These are phyloP conservation scores for Scleromitrula shiraiana DNA, from an alignment of 2,329 filamentous ascomycete genomes.

Conservation along the genomic window DNA sequence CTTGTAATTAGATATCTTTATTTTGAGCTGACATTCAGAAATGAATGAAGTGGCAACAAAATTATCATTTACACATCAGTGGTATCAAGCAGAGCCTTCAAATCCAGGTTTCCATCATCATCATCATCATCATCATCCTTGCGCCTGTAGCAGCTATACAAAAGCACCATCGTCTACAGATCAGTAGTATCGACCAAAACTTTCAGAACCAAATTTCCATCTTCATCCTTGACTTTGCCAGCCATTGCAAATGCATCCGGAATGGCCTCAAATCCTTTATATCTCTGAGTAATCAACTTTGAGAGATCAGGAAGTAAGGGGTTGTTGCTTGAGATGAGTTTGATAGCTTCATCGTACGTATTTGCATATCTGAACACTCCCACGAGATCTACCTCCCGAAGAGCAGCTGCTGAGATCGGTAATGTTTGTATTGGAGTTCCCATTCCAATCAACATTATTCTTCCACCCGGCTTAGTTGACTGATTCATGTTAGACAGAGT, in stretches of 20 bases:
- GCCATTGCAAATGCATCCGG: constrained; percentile 84
- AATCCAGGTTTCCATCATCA: too few species aligned
- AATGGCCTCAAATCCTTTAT: constrained; percentile 68
- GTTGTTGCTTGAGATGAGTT: constrained; percentile 69
- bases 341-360: constrained; percentile 85
- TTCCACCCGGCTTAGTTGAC: constrained; percentile 61
- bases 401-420: constrained; percentile 62
- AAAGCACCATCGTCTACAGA: background rate
- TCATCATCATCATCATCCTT: too few species aligned
- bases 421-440: constrained; percentile 69
- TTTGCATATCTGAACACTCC: constrained; percentile 73
- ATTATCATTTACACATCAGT: too few species aligned
- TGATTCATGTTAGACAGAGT: constrained; percentile 12
- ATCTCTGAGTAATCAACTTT: constrained; percentile 81
- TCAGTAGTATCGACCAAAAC: constrained; percentile 25
- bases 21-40: too few species aligned
- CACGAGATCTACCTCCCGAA: constrained; percentile 68
- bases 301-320: constrained; percentile 59
- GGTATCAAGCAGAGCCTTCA: too few species aligned
- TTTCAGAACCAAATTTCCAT: constrained; percentile 28
- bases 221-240: constrained; percentile 44
- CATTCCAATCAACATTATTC: constrained; percentile 72
- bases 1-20: too few species aligned
- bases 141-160: too few species aligned
- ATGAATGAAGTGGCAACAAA: too few species aligned